A percentile compares a stretch with the other conserved stretches of the same genome.
Conservation (phyloP, 2,329 filamentous ascomycete species). For the Apiospora pterosperma region DNA sequence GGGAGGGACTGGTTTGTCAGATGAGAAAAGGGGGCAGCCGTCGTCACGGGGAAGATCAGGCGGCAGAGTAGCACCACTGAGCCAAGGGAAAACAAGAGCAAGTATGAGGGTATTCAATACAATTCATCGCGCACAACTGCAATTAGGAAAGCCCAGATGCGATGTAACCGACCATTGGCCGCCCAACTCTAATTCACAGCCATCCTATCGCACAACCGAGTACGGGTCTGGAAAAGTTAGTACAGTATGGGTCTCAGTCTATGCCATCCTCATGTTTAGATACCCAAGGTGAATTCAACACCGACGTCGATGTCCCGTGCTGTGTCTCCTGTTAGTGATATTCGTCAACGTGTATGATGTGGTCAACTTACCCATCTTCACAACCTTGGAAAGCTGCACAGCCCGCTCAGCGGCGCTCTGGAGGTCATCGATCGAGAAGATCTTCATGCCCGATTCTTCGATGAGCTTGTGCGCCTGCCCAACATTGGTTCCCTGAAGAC, state of each 20-base stretch:
- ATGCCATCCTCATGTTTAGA: conserved; percentile 55
- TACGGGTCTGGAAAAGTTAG: conserved; percentile 28
- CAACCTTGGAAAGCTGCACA: conserved; percentile 98
- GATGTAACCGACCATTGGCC: conserved; percentile 4
- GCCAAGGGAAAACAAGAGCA: background rate
- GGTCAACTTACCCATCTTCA: conserved; percentile 80
- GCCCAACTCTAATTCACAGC: conserved; percentile 11
- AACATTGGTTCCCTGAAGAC: conserved; percentile 98
- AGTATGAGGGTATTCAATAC: conserved; percentile 2
- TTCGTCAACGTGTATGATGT: conserved; percentile 12
- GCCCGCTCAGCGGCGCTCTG: conserved; percentile 97
- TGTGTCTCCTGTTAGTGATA: conserved; percentile 31
- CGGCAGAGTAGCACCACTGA: background rate
- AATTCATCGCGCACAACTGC: conserved; percentile 3
- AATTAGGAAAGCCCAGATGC: background rate
- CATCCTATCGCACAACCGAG: conserved; percentile 11
- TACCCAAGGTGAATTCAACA: conserved; percentile 91
- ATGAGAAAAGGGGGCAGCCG: background rate
- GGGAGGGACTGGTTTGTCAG: too few relatives aligned
- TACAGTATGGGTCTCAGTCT: conserved; percentile 24
- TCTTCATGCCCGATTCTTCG: conserved; percentile 97
- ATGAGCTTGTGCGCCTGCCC: conserved; percentile 89
- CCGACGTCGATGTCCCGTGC: conserved; percentile 96
- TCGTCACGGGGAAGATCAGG: background rate
- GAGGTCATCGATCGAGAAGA: conserved; percentile 98